Evolutionary conservation across 2,329 filamentous ascomycete species (phyloP), one percentile per base, ranked within the genome.

Genomic region (Diaporthe amygdali): DNA sequence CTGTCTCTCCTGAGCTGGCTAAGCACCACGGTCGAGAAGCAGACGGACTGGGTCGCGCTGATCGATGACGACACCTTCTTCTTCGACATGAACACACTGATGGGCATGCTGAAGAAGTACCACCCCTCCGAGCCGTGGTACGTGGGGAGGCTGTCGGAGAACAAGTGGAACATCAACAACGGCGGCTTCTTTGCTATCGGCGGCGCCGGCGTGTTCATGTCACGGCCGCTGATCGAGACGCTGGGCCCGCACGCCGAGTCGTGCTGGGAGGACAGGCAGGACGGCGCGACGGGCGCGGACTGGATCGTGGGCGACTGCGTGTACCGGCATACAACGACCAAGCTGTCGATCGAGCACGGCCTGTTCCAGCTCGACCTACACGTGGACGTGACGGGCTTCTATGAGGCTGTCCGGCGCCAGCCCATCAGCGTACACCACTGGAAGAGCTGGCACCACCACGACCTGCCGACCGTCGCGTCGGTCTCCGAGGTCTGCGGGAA

Each of bases 61-160:
- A 83, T 84, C 64, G 83, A 85, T 69, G 83, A 85, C 68, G 83
- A 85, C 69, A 85, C 83, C 1, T 84, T 85, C 72, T 85, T 84
- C 76, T 75, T 79, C 20, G 83, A 82, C 41, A 82, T 85, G 77
- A 41, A 78, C 14, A 76, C 76, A 12, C 72, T 85, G 10, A 76
- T 82, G 17, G 75, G 79, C 22, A 80, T 80, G 51, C 76, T 84
- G 20, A 73, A 69, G 22, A 74, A 78, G 44, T 84, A 84, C 73
- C 81, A 84, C 70, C 74, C 81, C 56, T 76, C 77, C 1, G 73
- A 81, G 55, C 77, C 79, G 37, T 77, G 80, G 73, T 85, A 85
- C 72, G 76, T 85, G 32, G 83, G 83, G 22, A 79, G 80, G 32
- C 69, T 84, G 30, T 82, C 82, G 8, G 83, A 85, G 74, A 81